These are phyloP conservation scores for Botryotinia convoluta DNA, from an alignment of 2,329 filamentous ascomycete genomes.

Conservation along the genomic window DNA sequence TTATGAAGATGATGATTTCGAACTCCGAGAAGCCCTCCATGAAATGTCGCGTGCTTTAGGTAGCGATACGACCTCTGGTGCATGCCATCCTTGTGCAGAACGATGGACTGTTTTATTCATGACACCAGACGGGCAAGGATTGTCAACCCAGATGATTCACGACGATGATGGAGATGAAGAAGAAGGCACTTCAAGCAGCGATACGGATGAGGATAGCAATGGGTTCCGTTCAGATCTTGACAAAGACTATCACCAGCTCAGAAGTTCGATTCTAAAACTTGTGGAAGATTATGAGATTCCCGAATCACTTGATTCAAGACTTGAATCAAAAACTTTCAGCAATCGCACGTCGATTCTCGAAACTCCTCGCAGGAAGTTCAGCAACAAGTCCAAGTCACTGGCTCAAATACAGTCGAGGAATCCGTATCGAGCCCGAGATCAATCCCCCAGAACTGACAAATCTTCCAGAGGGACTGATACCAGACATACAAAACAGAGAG, in stretches of 20 bases:
- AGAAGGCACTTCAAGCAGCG: constrained; percentile 59
- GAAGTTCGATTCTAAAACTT: constrained; percentile 76
- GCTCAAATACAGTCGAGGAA: constrained; percentile 55
- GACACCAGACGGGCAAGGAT: constrained; percentile 65
- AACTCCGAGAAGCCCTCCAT: constrained; percentile 64
- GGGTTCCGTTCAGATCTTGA: constrained; percentile 62
- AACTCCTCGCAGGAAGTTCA: constrained; percentile 54
- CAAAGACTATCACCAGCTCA: constrained; percentile 77
- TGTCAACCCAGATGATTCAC: constrained; percentile 71
- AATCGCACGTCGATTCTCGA: constrained; percentile 59
- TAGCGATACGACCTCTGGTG: constrained; percentile 60
- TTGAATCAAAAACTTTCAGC: constrained; percentile 63
- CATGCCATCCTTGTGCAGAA: constrained; percentile 76
- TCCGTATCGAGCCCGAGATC: constrained; percentile 47
- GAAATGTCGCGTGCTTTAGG: constrained; percentile 69
- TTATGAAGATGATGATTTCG: constrained; percentile 63
- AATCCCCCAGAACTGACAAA: constrained; percentile 23
- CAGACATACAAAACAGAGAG: constrained; percentile 25
- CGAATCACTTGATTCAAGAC: constrained; percentile 59
- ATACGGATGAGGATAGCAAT: constrained; percentile 56
- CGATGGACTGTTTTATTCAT: constrained; percentile 81
- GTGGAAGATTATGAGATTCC: constrained; percentile 82
- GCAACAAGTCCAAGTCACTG: constrained; percentile 52
- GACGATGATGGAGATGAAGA: constrained; percentile 67
- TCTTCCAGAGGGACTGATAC: constrained; percentile 22